A percentile compares a stretch with the other conserved stretches of the same genome.
phyloP scores from a whole-genome alignment of 345 rosid genomes.

The Leavenworthia alabamica region DNA sequence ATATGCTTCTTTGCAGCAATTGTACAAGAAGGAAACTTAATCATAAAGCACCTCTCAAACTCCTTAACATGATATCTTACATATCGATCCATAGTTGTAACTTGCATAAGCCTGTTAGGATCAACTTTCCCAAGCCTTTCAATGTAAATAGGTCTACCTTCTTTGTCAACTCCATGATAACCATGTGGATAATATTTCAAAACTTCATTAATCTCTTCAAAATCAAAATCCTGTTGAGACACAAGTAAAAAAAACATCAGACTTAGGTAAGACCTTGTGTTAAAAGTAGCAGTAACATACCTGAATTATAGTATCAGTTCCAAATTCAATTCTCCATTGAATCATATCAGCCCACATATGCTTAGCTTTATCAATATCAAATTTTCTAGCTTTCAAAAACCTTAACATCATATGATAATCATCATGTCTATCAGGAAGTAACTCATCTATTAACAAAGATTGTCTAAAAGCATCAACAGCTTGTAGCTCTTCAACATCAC shows the following conservation, averaged over 20 bases:
- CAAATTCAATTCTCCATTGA: conserved; percentile 90
- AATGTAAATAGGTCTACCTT: conserved; percentile 87
- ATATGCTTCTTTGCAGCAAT: conserved; percentile 96
- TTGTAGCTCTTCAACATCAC: conserved; percentile 74
- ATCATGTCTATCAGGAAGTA: conserved; percentile 65
- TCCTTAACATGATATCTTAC: conserved; percentile 87
- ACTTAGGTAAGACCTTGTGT: conserved; percentile 1
- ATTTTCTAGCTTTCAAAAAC: conserved; percentile 91
- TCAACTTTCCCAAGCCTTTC: conserved; percentile 95
- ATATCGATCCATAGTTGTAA: conserved; percentile 82
- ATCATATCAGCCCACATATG: conserved; percentile 99
- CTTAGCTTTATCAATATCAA: conserved; percentile 82
- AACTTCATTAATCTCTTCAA: conserved; percentile 71
- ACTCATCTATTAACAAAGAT: conserved; percentile 66
- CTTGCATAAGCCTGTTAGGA: conserved; percentile 86
- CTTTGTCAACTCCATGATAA: conserved; percentile 94
- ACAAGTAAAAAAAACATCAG: not conserved
- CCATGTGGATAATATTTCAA: conserved; percentile 78
- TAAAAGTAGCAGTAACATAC: conserved; percentile 27
- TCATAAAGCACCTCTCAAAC: conserved; percentile 78
- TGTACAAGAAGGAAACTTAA: conserved; percentile 95
- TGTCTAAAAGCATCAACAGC: conserved; percentile 91
- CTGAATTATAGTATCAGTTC: conserved; percentile 74
- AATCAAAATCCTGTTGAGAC: conserved; percentile 71
- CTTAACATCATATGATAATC: conserved; percentile 97